Base-by-base conservation (phyloP, 1,284 basidiomycete genomes). In the Malassezia globosa region DNA sequence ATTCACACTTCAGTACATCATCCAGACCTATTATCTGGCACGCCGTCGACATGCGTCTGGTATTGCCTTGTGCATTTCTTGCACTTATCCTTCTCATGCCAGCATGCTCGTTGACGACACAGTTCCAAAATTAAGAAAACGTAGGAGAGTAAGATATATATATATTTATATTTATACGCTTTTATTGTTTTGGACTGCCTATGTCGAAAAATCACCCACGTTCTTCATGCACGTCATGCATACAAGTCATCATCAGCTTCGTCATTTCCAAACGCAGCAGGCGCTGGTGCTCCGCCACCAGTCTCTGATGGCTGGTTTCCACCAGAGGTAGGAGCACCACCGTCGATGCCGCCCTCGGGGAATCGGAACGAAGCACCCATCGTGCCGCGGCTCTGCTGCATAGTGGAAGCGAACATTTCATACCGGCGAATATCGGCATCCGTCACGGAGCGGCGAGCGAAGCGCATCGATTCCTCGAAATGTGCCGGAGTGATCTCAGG, bases 401-500 rank as follows among this genome's bases (percentile, higher is more conserved):
- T 46, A 34, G 64, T 69, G 42, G 66, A 64, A 14, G 68, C 67
- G 39, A 71, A 71, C 53, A 71, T 61, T 58, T 71, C 68, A 58
- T 92, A 92, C 37, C 87, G 81, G 59, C 90, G 82, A 73, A 97
- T 94, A 72, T 96, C 92, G 60, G 85, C 83, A 43, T 73, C 73
- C 42, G 65, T 69, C 16, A 74, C 73, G 11, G 72, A 72, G 22
- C 73, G 64, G 39, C 73, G 61, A 7, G 73, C 73, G 63, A 80
- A 92, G 73, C 83, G 83, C 89, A 94, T 94, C 1, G 90, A 88
- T 76, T 96, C 92, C 76, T 97, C 92, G 64, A 97, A 97, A 78
- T 73, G 63, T 38, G 66, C 62, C 11, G 56, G 54, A 0, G 88
- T 89, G 73, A 97, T 97, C 69, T 87, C 79, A 2, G 94, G 89